Base-by-base conservation (phyloP, 2,329 filamentous ascomycete species). In the Gnomoniopsis smithogilvyi region DNA sequence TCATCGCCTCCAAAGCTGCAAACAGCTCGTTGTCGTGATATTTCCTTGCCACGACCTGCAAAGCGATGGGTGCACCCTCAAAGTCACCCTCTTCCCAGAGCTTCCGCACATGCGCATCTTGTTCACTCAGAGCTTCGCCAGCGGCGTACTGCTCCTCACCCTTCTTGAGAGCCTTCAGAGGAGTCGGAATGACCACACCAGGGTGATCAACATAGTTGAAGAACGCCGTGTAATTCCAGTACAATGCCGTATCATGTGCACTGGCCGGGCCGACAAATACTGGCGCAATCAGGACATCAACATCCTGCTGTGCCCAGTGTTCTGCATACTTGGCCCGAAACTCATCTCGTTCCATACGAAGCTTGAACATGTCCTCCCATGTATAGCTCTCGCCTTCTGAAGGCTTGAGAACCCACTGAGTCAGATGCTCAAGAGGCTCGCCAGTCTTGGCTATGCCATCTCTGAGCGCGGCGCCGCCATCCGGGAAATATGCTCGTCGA, bases 351-450 rank as follows among this genome's bases (percentile, higher is more conserved):
- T 62, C 58, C 2, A 66, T 26, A 0, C 70, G 69, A 49, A 68
- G 64, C 14, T 63, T 47, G 22, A 69, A 64, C 24, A 74, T 53
- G 2, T 65, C 67, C 50, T 41, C 54, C 1, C 67, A 68, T 0
- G 60, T 60, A 6, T 65, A 63, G 51, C 68, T 68, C 0, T 65
- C 61, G 0, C 64, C 56, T 19, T 70, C 67, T 12, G 67, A 70
- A n/a, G 72, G 68, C 30, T 65, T 64, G 56, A 69, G 64, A 45
- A 70, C 69, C 74, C 74, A 78, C 57, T 78, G 65, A 8, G 73
- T 80, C 2, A 82, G 68, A 0, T 74, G 68, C 12, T 74, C 73
- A n/a, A 74, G 63, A 0, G 80, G 79, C 62, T 82, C 80, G 10
- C 74, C 75, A 0, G 74, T 68, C 11, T 68, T 63, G 0, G 63